Evolutionary conservation across 441 rosid species (phyloP).

Genomic region (Adansonia gregorii): DNA sequence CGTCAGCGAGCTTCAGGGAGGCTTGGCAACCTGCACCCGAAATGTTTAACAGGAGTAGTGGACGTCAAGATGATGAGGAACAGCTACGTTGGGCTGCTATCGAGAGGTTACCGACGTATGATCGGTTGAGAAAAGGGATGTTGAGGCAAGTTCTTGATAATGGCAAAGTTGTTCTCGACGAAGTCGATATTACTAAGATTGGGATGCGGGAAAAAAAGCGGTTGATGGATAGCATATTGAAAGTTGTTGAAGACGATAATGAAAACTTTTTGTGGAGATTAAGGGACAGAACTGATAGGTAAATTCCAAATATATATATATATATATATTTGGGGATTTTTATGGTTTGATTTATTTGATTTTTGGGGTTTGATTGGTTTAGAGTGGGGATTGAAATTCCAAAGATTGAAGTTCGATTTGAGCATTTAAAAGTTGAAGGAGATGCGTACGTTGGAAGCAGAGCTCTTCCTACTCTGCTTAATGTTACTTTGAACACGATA

Average conservation of each 20-base stretch:
- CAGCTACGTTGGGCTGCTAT: slow-evolving; percentile 94
- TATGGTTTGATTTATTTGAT: neutral
- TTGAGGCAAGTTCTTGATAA: slow-evolving; percentile 49
- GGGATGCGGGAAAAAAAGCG: slow-evolving; percentile 56
- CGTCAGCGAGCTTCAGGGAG: slow-evolving; percentile 55
- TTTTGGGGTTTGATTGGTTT: slow-evolving; percentile 15
- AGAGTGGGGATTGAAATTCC: slow-evolving; percentile 80
- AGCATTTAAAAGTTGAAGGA: slow-evolving; percentile 65
- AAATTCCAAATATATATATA: neutral
- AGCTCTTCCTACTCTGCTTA: slow-evolving; percentile 78
- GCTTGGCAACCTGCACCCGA: slow-evolving; percentile 43
- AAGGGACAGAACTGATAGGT: slow-evolving; percentile 75
- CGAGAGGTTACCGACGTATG: slow-evolving; percentile 82
- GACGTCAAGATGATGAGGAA: slow-evolving; percentile 66
- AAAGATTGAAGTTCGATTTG: slow-evolving; percentile 73
- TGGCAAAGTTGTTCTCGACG: slow-evolving; percentile 53
- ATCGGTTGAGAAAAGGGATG: slow-evolving; percentile 71
- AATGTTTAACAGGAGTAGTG: slow-evolving; percentile 45
- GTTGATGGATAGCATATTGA: slow-evolving; percentile 65
- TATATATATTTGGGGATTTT: neutral
- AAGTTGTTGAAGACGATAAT: slow-evolving; percentile 75
- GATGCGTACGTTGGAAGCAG: slow-evolving; percentile 75
- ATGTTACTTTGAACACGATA: slow-evolving; percentile 57
- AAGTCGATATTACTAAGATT: slow-evolving; percentile 67
- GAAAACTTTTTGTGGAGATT: slow-evolving; percentile 62